Base-by-base conservation (phyloP, 805 yeast genomes). In the Grigorovia humatica region DNA sequence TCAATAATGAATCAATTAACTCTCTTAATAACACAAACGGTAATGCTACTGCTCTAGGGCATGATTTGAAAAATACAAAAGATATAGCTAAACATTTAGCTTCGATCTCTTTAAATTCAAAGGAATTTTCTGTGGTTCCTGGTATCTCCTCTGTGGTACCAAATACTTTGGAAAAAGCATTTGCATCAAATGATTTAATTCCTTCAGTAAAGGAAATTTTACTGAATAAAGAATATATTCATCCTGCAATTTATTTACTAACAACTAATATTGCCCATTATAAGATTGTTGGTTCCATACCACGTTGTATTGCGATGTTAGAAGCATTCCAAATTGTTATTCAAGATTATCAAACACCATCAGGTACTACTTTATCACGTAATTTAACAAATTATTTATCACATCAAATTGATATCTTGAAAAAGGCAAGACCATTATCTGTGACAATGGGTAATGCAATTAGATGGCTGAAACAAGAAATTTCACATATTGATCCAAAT, bases 361-460 rank as follows among this genome's bases (percentile, higher is more conserved):
- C 76, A 43, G 89, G 87, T 51, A 84, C 93, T 9, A 83, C 95
- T 0, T 74, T 93, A 59, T 82, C 90, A 40, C 82, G 99, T 72
- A 87, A 90, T 68, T 76, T 93, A 61, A 88, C 96, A 0, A 82
- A 84, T 35, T 91, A 89, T 66, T 74, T 93, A 53, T 82, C 95
- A 11, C 88, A 85, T 63, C 99, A 93, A 70, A 93, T 93, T 57
- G 99, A 91, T 65, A 88, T 85, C 59, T 73, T 93, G 59, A 91
- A 88, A 61, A 81, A 88, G 9, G 90, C 96, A 2, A 80, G 99
- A 56, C 97, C 98, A 0, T 74, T 93, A 48, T 82, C 93, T 51
- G 86, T 90, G 2, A 79, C 96, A 0, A 93, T 93, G 99, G 99
- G 99, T 51, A 93, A 90, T 71, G 91, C 97, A 2, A 93, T 93